Conservation (phyloP, 495 filamentous ascomycete genomes). For the Neurospora sp. region DNA sequence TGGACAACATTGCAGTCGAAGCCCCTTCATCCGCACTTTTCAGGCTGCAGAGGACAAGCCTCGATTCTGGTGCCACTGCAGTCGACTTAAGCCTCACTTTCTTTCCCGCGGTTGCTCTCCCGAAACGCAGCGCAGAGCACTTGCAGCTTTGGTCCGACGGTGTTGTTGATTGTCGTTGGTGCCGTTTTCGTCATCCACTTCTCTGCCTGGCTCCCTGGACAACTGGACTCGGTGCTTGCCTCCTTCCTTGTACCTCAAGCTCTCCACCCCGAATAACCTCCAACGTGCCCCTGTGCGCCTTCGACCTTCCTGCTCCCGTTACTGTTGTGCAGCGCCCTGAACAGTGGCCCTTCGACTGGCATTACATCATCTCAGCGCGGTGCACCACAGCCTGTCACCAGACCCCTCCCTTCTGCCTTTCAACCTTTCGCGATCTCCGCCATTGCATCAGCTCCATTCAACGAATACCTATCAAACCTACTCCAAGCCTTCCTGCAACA, state of each 20-base stretch:
- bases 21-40: neutral
- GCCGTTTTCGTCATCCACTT: neutral
- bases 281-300: neutral
- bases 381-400: constrained; percentile 2
- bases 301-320: neutral
- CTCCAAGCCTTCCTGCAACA: neutral
- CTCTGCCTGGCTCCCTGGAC: neutral
- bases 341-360: neutral
- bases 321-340: neutral
- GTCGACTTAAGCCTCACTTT: neutral
- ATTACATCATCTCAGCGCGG: constrained; percentile 15
- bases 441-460: constrained; percentile 13
- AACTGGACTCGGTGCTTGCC: neutral
- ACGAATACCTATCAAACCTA: neutral
- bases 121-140: neutral
- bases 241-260: neutral
- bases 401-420: constrained; percentile 12
- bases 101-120: neutral
- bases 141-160: neutral
- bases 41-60: neutral
- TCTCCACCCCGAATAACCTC: neutral
- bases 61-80: neutral
- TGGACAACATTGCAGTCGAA: neutral
- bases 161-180: neutral
- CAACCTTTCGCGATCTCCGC: constrained; percentile 14